Percentiles rank a stretch among this genome's conserved stretches.
phyloP scores from a whole-genome alignment of 2,329 filamentous ascomycete genomes.

The Clathrospora elynae region DNA sequence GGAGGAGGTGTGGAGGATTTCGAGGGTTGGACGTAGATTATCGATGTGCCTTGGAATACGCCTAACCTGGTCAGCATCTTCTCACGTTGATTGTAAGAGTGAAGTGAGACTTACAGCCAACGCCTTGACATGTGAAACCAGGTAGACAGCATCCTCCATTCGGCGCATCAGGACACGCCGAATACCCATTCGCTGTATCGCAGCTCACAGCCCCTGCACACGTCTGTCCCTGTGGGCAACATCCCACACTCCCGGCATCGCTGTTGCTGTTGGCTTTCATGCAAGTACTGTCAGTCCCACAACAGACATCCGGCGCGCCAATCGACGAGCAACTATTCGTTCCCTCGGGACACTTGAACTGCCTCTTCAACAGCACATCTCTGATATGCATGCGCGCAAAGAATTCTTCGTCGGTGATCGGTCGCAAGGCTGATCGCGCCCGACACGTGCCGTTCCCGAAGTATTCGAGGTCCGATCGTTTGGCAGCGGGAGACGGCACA shows the following conservation, averaged over 20 bases:
- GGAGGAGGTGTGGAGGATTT: constrained; percentile 34
- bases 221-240: constrained; percentile 68
- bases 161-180: constrained; percentile 66
- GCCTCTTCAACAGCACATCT: constrained; percentile 56
- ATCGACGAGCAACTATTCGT: constrained; percentile 69
- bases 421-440: constrained; percentile 35
- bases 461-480: constrained; percentile 14
- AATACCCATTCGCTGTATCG: constrained; percentile 60
- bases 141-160: constrained; percentile 79
- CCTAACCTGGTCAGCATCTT: constrained; percentile 24
- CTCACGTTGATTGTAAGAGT: neutral
- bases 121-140: constrained; percentile 70
- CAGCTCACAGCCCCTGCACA: constrained; percentile 72
- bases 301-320: constrained; percentile 73
- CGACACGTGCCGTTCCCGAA: constrained; percentile 30
- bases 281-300: constrained; percentile 68
- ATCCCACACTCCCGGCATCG: constrained; percentile 71
- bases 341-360: constrained; percentile 68
- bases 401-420: constrained; percentile 35
- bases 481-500: constrained; percentile 2
- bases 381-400: constrained; percentile 47
- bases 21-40: constrained; percentile 34
- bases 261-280: constrained; percentile 56
- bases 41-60: constrained; percentile 38
- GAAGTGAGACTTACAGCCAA: constrained; percentile 67